Conservation (phyloP, 148 eudicot species). For the Persicaria tinctoria region DNA sequence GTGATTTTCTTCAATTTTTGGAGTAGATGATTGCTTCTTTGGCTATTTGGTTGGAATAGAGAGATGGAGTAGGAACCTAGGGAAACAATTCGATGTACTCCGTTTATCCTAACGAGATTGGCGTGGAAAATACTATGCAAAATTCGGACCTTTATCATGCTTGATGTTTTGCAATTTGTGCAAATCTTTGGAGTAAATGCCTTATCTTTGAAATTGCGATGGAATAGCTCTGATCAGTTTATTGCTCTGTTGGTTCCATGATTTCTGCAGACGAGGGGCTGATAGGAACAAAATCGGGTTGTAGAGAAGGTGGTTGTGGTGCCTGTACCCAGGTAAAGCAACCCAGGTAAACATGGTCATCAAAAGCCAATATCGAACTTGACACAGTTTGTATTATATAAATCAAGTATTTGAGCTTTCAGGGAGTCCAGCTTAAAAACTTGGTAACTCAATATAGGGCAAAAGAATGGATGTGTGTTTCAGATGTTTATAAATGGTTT, state of each 20-base stretch:
- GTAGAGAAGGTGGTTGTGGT: constrained; percentile 99
- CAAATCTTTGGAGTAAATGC: too few species aligned
- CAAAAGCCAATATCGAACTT: not conserved
- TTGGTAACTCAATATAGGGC: not conserved
- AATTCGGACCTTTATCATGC: not conserved
- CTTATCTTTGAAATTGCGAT: not conserved
- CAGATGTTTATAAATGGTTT: too few species aligned
- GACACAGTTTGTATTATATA: not conserved
- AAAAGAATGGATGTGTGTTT: too few species aligned
- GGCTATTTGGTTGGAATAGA: not conserved
- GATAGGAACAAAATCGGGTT: constrained; percentile 91
- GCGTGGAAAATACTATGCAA: too few species aligned
- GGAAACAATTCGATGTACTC: too few species aligned
- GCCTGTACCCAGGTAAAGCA: too few species aligned
- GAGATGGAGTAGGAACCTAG: not conserved
- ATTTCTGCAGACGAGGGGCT: constrained; percentile 52
- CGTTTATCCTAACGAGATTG: not conserved
- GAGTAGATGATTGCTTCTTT: not conserved
- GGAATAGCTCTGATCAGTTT: not conserved
- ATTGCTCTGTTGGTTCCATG: not conserved
- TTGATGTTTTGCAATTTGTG: not conserved
- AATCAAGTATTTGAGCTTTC: not conserved
- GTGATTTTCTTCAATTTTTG: not conserved
- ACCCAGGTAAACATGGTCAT: too few species aligned
- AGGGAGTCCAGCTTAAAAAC: not conserved